Evolutionary conservation across 176 grass and related monocot species (phyloP), one percentile per base, ranked within the genome.

Genomic region (Saccharum spontaneum): DNA sequence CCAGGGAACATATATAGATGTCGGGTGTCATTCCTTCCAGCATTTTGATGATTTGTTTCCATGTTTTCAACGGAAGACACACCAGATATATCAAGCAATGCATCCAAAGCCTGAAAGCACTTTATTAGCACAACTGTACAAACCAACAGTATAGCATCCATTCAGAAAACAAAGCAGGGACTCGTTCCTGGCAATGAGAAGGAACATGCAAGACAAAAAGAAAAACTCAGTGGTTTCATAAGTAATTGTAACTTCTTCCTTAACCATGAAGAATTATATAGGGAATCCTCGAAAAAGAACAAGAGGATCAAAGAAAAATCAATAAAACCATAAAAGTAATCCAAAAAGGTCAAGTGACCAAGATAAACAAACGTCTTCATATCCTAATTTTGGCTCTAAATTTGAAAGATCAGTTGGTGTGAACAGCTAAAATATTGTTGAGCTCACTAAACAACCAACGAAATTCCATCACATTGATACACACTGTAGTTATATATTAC

Each of bases 81-180:
- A 63, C 86, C 89, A 72, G 96, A 92, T 60, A 95, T 82, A 88
- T 95, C 86, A 38, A 98, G 93, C 41, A 98, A 91, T 34, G 77
- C 50, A 49, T 94, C 93, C 77, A 98, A 46, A 40, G 96, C 96
- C 96, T 98, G 82, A 79, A 89, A 90, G 50, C 8, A 87, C 46
- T 54, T 36, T 41, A 71, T 94, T 55, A 87, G 61, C 79, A 23
- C 17, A 78, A 57, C 22, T 28, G 34, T 17, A 71, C 31, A 41
- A 41, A 18, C n/a, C 8, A 31, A 64, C 10, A 18, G 13, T 18
- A 8, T 24, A 55, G 37, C 45, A 55, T 52, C 20, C 50, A 39
- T 20, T 77, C 30, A 41, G 36, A 60, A 71, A 23, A 54, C 20
- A 55, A 82, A 41, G 22, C 30, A 50, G 28, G 3, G 7, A 81